phyloP scores from a whole-genome alignment of 768 basidiomycete genomes.

The Collybia sp. region DNA sequence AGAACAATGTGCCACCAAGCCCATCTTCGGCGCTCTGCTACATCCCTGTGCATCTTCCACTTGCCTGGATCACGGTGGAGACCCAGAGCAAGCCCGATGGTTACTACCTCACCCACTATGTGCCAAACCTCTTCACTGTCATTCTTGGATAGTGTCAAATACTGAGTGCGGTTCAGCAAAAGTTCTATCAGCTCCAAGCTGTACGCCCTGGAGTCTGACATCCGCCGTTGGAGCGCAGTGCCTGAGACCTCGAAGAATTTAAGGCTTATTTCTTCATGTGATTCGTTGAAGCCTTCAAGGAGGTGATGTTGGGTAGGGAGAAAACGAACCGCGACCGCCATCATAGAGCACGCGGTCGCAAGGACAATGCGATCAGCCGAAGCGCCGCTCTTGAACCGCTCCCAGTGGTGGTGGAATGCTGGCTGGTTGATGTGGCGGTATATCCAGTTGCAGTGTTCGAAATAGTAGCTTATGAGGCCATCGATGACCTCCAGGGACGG shows the following conservation, averaged over 20 bases:
- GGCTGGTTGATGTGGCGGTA: constrained; percentile 71
- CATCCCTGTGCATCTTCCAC: constrained; percentile 63
- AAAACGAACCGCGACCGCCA: constrained; percentile 71
- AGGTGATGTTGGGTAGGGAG: constrained; percentile 62
- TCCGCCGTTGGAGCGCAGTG: constrained; percentile 57
- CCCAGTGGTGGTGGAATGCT: constrained; percentile 63
- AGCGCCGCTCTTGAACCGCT: constrained; percentile 64
- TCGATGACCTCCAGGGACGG: constrained; percentile 69
- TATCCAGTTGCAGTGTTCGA: constrained; percentile 86
- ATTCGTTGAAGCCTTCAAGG: constrained; percentile 45
- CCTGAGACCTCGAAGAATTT: constrained; percentile 71
- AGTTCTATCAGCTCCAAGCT: constrained; percentile 75
- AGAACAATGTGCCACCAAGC: constrained; percentile 89
- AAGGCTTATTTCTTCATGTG: constrained; percentile 54
- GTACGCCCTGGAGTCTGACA: constrained; percentile 54
- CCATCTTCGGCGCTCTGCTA: constrained; percentile 79
- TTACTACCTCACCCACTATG: constrained; percentile 66
- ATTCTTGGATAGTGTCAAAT: constrained; percentile 65
- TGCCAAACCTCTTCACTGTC: constrained; percentile 83
- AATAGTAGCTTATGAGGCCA: constrained; percentile 70
- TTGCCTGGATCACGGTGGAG: constrained; percentile 83
- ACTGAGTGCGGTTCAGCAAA: constrained; percentile 65
- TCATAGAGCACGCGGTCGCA: constrained; percentile 68
- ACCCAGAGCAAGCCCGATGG: constrained; percentile 78
- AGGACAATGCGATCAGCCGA: constrained; percentile 66